Percentiles rank a stretch among this genome's conserved stretches.
These are phyloP conservation scores for Linnemannia schmuckeri DNA, from an alignment of 192 early-diverging fungal genomes.

Conservation along the genomic window DNA sequence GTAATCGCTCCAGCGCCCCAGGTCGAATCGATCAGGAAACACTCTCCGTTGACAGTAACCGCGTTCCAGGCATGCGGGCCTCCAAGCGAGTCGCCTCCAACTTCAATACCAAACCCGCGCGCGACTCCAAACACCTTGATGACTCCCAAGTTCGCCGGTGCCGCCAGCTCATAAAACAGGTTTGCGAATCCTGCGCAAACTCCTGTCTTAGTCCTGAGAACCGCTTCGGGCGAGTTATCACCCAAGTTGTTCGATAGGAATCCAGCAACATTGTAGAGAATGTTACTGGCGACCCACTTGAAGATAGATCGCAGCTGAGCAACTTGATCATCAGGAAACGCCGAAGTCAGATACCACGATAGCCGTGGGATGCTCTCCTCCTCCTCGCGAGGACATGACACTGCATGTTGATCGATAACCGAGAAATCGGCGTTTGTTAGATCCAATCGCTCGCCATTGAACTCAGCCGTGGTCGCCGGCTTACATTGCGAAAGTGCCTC, in stretches of 20 bases:
- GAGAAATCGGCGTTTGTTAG: constrained; percentile 45
- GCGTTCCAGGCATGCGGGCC: constrained; percentile 67
- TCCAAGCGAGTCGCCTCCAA: constrained; percentile 32
- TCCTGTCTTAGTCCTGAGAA: constrained; percentile 48
- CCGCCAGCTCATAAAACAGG: constrained; percentile 61
- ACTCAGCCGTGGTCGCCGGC: constrained; percentile 21
- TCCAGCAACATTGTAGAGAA: constrained; percentile 61
- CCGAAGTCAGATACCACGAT: constrained; percentile 59
- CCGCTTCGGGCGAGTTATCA: constrained; percentile 41
- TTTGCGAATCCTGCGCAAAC: constrained; percentile 71
- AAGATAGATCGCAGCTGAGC: constrained; percentile 64
- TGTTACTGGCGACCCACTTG: constrained; percentile 64
- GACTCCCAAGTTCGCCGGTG: constrained; percentile 46
- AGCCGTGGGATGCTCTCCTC: constrained; percentile 36
- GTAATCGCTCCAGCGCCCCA: constrained; percentile 62
- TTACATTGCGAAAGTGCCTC: neutral
- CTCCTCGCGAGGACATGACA: constrained; percentile 34
- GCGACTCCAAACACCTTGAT: constrained; percentile 59
- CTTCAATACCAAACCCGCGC: constrained; percentile 53
- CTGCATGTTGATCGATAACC: constrained; percentile 53
- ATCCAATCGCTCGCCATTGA: constrained; percentile 37
- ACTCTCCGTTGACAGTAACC: constrained; percentile 61
- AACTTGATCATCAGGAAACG: constrained; percentile 55
- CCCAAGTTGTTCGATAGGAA: constrained; percentile 31
- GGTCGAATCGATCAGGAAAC: constrained; percentile 67